Conservation (phyloP, 2,329 filamentous ascomycete genomes). For the Xylariaceae sp. region DNA sequence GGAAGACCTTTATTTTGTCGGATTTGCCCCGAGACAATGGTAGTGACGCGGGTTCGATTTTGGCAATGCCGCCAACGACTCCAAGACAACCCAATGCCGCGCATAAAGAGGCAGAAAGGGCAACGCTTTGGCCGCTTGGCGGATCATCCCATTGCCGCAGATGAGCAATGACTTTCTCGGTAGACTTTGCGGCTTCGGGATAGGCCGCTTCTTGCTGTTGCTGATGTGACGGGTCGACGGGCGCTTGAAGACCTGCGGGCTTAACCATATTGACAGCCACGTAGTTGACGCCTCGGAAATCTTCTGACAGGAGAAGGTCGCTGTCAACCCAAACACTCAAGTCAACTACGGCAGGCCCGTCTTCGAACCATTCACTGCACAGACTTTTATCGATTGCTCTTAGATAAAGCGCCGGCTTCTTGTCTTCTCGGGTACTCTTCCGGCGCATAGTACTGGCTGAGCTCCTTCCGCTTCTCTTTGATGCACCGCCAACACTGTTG, state of each 20-base stretch:
- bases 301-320: conserved; percentile 65
- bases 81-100: conserved; percentile 64
- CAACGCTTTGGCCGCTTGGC: conserved; percentile 73
- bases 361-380: conserved; percentile 72
- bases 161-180: conserved; percentile 68
- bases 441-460: conserved; percentile 63
- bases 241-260: conserved; percentile 68
- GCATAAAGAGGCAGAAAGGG: conserved; percentile 73
- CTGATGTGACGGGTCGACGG: conserved; percentile 62
- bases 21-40: conserved; percentile 63
- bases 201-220: conserved; percentile 62
- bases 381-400: conserved; percentile 68
- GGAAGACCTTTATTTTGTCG: conserved; percentile 68
- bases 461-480: conserved; percentile 73
- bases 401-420: conserved; percentile 66
- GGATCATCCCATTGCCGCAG: conserved; percentile 79
- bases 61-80: conserved; percentile 79
- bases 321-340: conserved; percentile 81
- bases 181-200: conserved; percentile 44
- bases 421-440: conserved; percentile 56
- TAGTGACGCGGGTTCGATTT: conserved; percentile 74
- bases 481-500: conserved; percentile 73
- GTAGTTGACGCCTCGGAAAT: conserved; percentile 70
- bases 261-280: conserved; percentile 82
- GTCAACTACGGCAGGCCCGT: conserved; percentile 50